Base-by-base conservation (phyloP, 2,329 filamentous ascomycete species). In the Cercospora nicotianae region DNA sequence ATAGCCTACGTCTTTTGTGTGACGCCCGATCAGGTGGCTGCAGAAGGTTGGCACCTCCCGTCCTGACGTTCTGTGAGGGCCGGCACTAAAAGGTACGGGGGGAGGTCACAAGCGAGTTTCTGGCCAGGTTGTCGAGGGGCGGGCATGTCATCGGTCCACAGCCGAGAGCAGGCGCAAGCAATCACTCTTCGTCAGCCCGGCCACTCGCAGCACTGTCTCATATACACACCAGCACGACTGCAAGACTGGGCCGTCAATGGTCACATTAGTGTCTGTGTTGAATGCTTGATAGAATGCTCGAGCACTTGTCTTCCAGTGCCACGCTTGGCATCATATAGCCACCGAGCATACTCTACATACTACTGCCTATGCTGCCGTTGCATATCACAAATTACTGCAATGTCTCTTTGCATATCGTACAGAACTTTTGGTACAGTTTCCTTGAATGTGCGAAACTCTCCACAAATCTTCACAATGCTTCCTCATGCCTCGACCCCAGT, bases 1-100 rank as follows among this genome's bases (percentile, higher is more conserved):
- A 67, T 67, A 67, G 65, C 65, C 55, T 67, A 67, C 65, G 65
- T 67, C 60, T 64, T 48, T 36, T 59, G 55, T 64, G 61, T 57
- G 61, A 39, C 45, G 53, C 61, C 30, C 48, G 48, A 64, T 57
- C 48, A 42, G 48, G 62, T 64, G 62, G 36, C 60, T 51, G 60
- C 42, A 62, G 39, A 42, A 62, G 36, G 60, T 62, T 62, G 36
- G 42, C 42, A 53, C n/a, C n/a, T 57, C 20, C 31, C 48, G 48
- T 55, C 10, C 23, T 23, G 31, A 59, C 28, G 18, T 59, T 36
- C 28, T 59, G 55, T 20, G 28, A 33, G 28, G 23, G 51, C 26
- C 62, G 31, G 28, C 16, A 64, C 33, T 45, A 39, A 36, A 12
- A 48, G 33, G 60, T 42, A 62, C 60, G 23, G 28, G 60, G 60